phyloP scores from a whole-genome alignment of 1,284 basidiomycete species.

The Apiotrichum veenhuisii region DNA sequence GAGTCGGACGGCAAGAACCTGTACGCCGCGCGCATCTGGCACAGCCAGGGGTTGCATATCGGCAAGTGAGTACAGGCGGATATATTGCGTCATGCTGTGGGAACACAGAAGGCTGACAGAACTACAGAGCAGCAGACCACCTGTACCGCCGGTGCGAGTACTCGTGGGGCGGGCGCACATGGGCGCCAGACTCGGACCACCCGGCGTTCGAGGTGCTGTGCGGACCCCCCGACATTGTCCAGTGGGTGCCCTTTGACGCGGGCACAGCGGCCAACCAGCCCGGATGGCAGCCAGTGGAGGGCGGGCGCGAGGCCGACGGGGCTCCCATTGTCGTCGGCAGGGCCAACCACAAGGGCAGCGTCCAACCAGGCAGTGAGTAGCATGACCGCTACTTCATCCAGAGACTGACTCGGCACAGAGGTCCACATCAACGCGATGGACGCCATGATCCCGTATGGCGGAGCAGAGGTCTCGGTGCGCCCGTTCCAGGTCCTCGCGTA shows the following conservation, averaged over 20 bases:
- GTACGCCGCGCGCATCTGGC: constrained; percentile 43
- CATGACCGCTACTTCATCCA: background rate
- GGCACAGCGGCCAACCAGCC: constrained; percentile 32
- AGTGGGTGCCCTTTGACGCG: constrained; percentile 43
- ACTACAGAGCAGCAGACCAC: constrained; percentile 37
- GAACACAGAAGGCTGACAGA: background rate
- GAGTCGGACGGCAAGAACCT: constrained; percentile 40
- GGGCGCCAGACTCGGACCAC: constrained; percentile 3
- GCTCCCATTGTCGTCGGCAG: constrained; percentile 38
- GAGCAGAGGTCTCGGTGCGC: constrained; percentile 39
- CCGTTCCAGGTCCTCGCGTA: constrained; percentile 43
- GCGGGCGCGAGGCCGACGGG: constrained; percentile 41
- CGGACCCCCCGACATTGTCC: constrained; percentile 36
- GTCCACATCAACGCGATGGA: constrained; percentile 42
- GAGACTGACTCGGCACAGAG: constrained; percentile 26
- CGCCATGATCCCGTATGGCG: constrained; percentile 44
- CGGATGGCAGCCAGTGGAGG: constrained; percentile 43
- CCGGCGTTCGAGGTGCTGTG: constrained; percentile 47
- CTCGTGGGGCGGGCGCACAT: constrained; percentile 38
- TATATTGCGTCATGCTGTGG: too few species aligned
- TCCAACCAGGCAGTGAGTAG: constrained; percentile 43
- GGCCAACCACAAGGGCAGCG: constrained; percentile 35
- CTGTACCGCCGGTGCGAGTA: constrained; percentile 37
- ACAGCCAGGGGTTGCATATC: constrained; percentile 42
- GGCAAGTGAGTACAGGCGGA: constrained; percentile 45